Evolutionary conservation across 1,139 yeast genomes (phyloP), one percentile per base, ranked within the genome.

Genomic region (Candida tetrigidarum): DNA sequence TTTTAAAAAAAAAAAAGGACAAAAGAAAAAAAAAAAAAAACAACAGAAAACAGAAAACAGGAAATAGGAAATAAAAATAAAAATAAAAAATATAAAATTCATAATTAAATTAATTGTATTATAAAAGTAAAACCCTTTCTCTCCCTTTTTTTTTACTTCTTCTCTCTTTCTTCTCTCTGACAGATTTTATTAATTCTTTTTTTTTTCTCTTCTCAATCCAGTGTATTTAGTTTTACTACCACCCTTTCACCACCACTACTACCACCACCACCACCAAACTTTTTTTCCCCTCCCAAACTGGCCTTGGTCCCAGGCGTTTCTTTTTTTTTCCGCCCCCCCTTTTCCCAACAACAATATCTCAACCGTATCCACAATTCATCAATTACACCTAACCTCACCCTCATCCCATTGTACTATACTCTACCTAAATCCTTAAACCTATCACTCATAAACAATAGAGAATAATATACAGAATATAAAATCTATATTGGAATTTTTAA

Each of bases 101-200:
- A n/a, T 30, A 3, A 19, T 19, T 32, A 16, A n/a, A 32, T 32
- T 30, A 3, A 19, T 19, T 32, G 32, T 28, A 32, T 32, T 32
- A 32, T 32, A 32, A 32, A 32, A 32, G 36, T 19, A 32, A 32
- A 32, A 32, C 36, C 36, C 36, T 32, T 32, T 30, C 22, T 32
- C 37, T 16, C 28, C 22, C 8, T 30, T 16, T 30, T 30, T 30
- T 16, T 30, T 30, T 18, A 16, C 15, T 16, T 30, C 16, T 16
- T 30, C 14, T 30, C 16, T 30, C 16, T 30, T 16, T 18, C 10
- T 30, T 29, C n/a, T 12, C 14, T 16, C 12, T 30, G 8, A 10
- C 16, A 16, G 4, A 16, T 20, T 20, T 33, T 5, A 11, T 22
- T 5, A 9, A n/a, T 4, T 33, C 11, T 12, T 20, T 11, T 33